A percentile compares a stretch with the other conserved stretches of the same genome.
Evolutionary conservation across 2,329 filamentous ascomycete genomes (phyloP).

Genomic region (Penicillium sp.): DNA sequence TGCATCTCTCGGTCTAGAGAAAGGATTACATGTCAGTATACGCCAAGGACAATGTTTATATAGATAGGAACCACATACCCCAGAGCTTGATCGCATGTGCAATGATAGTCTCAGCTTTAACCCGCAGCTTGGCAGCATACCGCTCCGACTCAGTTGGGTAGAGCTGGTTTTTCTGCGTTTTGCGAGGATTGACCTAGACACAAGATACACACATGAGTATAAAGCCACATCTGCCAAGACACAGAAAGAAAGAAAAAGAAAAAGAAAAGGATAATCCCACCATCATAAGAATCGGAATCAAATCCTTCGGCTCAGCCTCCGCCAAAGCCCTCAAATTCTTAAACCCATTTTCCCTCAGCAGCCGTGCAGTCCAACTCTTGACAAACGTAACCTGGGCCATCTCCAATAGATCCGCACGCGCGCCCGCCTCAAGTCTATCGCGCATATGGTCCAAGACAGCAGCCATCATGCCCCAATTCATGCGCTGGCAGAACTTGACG

Average conservation of each 20-base stretch:
- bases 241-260: neutral
- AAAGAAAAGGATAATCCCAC: slow-evolving; percentile 40
- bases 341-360: slow-evolving; percentile 76
- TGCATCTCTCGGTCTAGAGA: slow-evolving; percentile 39
- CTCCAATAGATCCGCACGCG: slow-evolving; percentile 67
- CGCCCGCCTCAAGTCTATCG: slow-evolving; percentile 70
- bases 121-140: slow-evolving; percentile 62
- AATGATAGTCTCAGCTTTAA: slow-evolving; percentile 67
- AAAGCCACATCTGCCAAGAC: neutral
- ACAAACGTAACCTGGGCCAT: slow-evolving; percentile 71
- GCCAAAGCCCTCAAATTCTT: slow-evolving; percentile 66
- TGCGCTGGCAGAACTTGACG: slow-evolving; percentile 74
- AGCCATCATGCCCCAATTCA: slow-evolving; percentile 73
- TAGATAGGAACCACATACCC: too few species aligned
- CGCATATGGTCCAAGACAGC: slow-evolving; percentile 73
- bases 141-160: slow-evolving; percentile 59
- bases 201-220: slow-evolving; percentile 5
- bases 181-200: slow-evolving; percentile 65
- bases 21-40: too few species aligned
- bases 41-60: too few species aligned
- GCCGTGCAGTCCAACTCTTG: slow-evolving; percentile 70
- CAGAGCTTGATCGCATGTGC: slow-evolving; percentile 68
- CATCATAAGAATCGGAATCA: slow-evolving; percentile 71
- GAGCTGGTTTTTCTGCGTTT: slow-evolving; percentile 50
- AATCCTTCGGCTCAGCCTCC: slow-evolving; percentile 65